These are phyloP conservation scores for Hawksworthiomyces lignivorus DNA, from an alignment of 2,329 filamentous ascomycete genomes.

Conservation along the genomic window DNA sequence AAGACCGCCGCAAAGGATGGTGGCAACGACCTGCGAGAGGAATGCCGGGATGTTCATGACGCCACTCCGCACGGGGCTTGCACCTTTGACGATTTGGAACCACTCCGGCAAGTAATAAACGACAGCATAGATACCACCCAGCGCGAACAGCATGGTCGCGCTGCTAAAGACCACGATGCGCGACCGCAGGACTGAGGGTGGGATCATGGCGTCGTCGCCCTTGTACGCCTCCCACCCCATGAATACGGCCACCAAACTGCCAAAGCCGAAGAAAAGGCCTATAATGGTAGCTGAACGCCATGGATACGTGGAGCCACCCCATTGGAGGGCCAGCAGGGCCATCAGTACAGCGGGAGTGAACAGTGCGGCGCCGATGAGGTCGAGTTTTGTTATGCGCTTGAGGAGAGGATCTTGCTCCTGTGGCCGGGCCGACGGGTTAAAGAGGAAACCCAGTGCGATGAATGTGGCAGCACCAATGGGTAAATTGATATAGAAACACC, in stretches of 20 bases:
- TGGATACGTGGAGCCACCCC: conserved; percentile 22
- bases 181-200: conserved; percentile 15
- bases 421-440: too few relatives aligned
- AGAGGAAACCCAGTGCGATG: conserved; percentile 2
- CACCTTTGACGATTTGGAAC: conserved; percentile 11
- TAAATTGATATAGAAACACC: conserved; percentile 56
- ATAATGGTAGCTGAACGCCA: conserved; percentile 25
- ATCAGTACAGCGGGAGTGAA: conserved; percentile 24
- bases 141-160: conserved; percentile 7
- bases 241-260: conserved; percentile 18
- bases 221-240: conserved; percentile 19
- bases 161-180: conserved; percentile 12
- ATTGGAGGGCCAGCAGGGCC: conserved; percentile 27
- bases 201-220: conserved; percentile 22
- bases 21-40: conserved; percentile 18
- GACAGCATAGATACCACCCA: conserved; percentile 14
- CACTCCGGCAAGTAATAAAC: conserved; percentile 18
- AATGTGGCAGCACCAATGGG: conserved; percentile 37
- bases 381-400: conserved; percentile 15
- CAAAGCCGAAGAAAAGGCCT: conserved; percentile 21
- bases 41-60: conserved; percentile 20
- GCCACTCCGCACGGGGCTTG: conserved; percentile 12
- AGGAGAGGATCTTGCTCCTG: too few relatives aligned
- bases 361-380: too few relatives aligned
- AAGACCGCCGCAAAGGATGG: conserved; percentile 15